Percentiles rank a stretch among this genome's conserved stretches.
These are phyloP conservation scores for Penicillium olsonii DNA, from an alignment of 2,329 filamentous ascomycete genomes.

Conservation along the genomic window DNA sequence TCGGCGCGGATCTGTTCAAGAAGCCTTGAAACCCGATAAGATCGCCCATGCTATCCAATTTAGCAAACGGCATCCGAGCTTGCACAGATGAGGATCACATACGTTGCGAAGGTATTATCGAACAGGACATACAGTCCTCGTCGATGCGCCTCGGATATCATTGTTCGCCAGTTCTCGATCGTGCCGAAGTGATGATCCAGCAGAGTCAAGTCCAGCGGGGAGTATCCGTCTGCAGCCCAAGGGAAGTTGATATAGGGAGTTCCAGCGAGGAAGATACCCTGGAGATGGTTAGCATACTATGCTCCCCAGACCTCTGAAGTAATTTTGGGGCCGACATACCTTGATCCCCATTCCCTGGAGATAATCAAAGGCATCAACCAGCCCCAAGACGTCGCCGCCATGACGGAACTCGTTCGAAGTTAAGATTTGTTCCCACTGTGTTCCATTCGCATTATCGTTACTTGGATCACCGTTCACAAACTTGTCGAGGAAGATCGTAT, in stretches of 20 bases:
- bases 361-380: constrained; percentile 63
- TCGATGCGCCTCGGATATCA: constrained; percentile 61
- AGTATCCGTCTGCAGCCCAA: constrained; percentile 64
- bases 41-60: constrained; percentile 52
- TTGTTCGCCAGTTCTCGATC: constrained; percentile 58
- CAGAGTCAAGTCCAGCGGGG: constrained; percentile 62
- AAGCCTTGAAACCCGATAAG: constrained; percentile 63
- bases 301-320: neutral
- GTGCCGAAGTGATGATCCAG: constrained; percentile 64
- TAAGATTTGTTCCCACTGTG: constrained; percentile 4
- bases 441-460: neutral
- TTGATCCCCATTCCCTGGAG: constrained; percentile 65
- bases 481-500: constrained; percentile 1
- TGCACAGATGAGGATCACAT: constrained; percentile 25
- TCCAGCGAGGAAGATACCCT: constrained; percentile 64
- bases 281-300: constrained; percentile 10
- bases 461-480: neutral
- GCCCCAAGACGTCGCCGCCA: constrained; percentile 60
- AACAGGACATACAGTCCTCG: constrained; percentile 66
- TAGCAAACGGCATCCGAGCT: neutral
- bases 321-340: constrained; percentile 33
- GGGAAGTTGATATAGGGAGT: constrained; percentile 64
- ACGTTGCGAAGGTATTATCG: constrained; percentile 66
- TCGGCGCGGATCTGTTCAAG: constrained; percentile 60
- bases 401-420: constrained; percentile 62